These are phyloP conservation scores for Neurospora sp. DNA, from an alignment of 495 filamentous ascomycete species.

Conservation along the genomic window DNA sequence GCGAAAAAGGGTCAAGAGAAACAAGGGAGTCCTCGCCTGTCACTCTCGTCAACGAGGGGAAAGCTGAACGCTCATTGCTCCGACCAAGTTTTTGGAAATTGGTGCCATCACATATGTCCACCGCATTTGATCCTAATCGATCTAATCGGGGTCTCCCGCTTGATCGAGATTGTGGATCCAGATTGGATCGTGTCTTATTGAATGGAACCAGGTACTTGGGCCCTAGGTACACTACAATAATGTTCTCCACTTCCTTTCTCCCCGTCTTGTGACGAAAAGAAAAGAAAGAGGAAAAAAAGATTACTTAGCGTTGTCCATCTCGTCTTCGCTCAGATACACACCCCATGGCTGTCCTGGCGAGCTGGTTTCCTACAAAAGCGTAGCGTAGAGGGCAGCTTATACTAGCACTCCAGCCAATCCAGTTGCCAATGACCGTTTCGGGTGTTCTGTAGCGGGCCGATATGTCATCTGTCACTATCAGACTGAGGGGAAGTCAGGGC, in stretches of 20 bases:
- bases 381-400: background rate
- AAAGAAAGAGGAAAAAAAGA: background rate
- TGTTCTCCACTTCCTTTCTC: background rate
- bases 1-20: background rate
- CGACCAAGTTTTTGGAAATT: conserved; percentile 14
- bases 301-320: background rate
- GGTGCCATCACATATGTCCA: background rate
- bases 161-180: conserved; percentile 11
- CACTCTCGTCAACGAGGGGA: background rate
- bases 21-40: background rate
- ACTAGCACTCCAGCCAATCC: background rate
- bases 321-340: background rate
- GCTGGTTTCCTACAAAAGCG: background rate
- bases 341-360: background rate
- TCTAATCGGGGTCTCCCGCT: conserved; percentile 10
- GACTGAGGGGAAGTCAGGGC: background rate
- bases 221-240: conserved; percentile 7
- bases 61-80: conserved; percentile 12
- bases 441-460: background rate
- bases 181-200: conserved; percentile 13
- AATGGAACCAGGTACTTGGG: conserved; percentile 12
- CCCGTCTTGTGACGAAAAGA: background rate
- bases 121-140: background rate
- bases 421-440: background rate
- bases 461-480: background rate